Evolutionary conservation across 2,329 filamentous ascomycete genomes (phyloP).

Genomic region (Hymenotorrendiella dingleyae): DNA sequence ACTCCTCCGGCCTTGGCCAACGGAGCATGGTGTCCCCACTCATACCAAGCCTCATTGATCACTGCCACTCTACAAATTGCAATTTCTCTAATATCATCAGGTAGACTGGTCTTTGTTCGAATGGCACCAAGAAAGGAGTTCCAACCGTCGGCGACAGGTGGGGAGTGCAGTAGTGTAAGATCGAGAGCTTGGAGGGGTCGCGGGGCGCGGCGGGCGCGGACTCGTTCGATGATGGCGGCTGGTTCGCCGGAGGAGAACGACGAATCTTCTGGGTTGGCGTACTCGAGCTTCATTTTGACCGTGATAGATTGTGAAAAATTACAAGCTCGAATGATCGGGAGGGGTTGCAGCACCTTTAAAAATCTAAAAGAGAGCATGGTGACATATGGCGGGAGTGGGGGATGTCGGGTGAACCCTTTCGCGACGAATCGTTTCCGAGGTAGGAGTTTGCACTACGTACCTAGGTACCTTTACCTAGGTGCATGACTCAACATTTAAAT

Average conservation of each 20-base stretch:
- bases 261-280: conserved; percentile 48
- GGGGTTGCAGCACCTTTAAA: neutral
- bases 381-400: conserved; percentile 2
- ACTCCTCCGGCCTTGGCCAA: conserved; percentile 33
- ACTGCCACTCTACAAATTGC: conserved; percentile 77
- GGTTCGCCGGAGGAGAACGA: conserved; percentile 40
- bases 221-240: conserved; percentile 54
- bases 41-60: conserved; percentile 77
- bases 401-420: conserved; percentile 1
- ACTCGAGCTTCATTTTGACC: conserved; percentile 58
- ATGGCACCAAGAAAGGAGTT: conserved; percentile 62
- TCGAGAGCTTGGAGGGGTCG: conserved; percentile 71
- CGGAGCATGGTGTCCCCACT: conserved; percentile 76
- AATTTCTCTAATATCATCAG: conserved; percentile 61
- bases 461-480: too few species aligned
- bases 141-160: conserved; percentile 70
- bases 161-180: conserved; percentile 67
- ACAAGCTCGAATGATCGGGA: neutral
- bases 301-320: neutral
- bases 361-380: neutral
- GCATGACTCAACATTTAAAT: too few species aligned
- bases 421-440: neutral
- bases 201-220: conserved; percentile 59
- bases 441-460: too few species aligned
- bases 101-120: conserved; percentile 45